Evolutionary conservation across 805 yeast species (phyloP).

Genomic region (Ogataea nitratoaversa): DNA sequence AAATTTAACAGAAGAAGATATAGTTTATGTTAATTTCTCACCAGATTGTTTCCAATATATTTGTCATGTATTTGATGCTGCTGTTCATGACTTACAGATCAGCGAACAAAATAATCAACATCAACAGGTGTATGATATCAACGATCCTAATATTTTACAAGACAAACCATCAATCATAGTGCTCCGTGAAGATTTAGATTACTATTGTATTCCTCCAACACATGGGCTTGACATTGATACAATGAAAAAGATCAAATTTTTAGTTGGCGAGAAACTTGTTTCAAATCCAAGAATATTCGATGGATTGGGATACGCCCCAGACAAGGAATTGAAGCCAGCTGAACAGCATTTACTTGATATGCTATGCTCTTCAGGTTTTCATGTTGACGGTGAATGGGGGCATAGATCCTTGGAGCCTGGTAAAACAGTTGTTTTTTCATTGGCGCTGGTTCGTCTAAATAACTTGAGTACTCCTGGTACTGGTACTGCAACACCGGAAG

Average conservation of each 20-base stretch:
- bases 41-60: constrained; percentile 86
- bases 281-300: constrained; percentile 61
- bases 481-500: constrained; percentile 14
- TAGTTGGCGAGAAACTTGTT: constrained; percentile 66
- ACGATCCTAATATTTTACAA: constrained; percentile 60
- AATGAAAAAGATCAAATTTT: constrained; percentile 63
- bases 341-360: constrained; percentile 92
- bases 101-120: constrained; percentile 29
- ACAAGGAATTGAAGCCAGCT: constrained; percentile 71
- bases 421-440: constrained; percentile 80
- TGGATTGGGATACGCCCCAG: constrained; percentile 65
- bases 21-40: constrained; percentile 79
- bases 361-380: constrained; percentile 88
- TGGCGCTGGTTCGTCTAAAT: constrained; percentile 64
- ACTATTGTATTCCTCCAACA: constrained; percentile 79
- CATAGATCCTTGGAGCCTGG: constrained; percentile 82
- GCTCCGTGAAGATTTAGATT: constrained; percentile 89
- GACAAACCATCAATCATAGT: constrained; percentile 89
- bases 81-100: constrained; percentile 55
- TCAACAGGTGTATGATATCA: constrained; percentile 26
- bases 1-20: constrained; percentile 73
- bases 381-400: constrained; percentile 72
- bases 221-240: constrained; percentile 51
- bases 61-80: constrained; percentile 63
- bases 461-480: constrained; percentile 17